Evolutionary conservation across 768 basidiomycete species (phyloP).

Genomic region (Agaricus blazei): DNA sequence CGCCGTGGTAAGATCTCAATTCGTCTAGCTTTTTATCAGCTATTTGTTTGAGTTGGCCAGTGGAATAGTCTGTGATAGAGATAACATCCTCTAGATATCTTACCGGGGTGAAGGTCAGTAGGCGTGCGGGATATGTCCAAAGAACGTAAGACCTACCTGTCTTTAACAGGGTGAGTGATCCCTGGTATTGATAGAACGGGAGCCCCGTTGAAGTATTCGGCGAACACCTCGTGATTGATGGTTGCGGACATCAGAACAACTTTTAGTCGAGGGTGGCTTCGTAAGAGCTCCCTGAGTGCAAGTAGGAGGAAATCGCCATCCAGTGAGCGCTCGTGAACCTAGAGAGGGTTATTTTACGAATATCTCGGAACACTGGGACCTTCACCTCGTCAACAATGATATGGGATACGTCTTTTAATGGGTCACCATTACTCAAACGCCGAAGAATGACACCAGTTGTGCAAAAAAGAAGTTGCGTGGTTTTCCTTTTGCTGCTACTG

Average conservation of each 20-base stretch:
- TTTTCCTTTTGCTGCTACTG: slow-evolving; percentile 60
- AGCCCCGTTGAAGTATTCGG: slow-evolving; percentile 76
- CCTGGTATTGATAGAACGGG: slow-evolving; percentile 85
- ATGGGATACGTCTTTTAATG: slow-evolving; percentile 68
- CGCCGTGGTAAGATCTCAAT: slow-evolving; percentile 43
- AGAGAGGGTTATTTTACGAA: background rate
- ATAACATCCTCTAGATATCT: slow-evolving; percentile 85
- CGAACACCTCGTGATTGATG: slow-evolving; percentile 84
- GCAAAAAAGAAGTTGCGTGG: slow-evolving; percentile 81
- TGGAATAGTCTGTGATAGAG: slow-evolving; percentile 49
- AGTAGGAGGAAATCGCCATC: slow-evolving; percentile 88
- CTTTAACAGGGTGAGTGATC: slow-evolving; percentile 69
- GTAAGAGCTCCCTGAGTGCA: slow-evolving; percentile 73
- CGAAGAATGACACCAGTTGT: slow-evolving; percentile 92
- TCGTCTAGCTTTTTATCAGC: slow-evolving; percentile 34
- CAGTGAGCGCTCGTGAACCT: slow-evolving; percentile 91
- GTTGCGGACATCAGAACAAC: slow-evolving; percentile 93
- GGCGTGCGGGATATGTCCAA: too few relatives aligned
- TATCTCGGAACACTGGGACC: background rate
- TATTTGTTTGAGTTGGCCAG: slow-evolving; percentile 33
- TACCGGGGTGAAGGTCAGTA: background rate
- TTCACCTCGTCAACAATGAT: slow-evolving; percentile 86
- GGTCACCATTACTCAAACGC: slow-evolving; percentile 70
- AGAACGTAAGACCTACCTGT: slow-evolving; percentile 46
- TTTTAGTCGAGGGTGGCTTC: slow-evolving; percentile 60